phyloP scores from a whole-genome alignment of 208 protist species.

The Acanthamoeba quina region DNA sequence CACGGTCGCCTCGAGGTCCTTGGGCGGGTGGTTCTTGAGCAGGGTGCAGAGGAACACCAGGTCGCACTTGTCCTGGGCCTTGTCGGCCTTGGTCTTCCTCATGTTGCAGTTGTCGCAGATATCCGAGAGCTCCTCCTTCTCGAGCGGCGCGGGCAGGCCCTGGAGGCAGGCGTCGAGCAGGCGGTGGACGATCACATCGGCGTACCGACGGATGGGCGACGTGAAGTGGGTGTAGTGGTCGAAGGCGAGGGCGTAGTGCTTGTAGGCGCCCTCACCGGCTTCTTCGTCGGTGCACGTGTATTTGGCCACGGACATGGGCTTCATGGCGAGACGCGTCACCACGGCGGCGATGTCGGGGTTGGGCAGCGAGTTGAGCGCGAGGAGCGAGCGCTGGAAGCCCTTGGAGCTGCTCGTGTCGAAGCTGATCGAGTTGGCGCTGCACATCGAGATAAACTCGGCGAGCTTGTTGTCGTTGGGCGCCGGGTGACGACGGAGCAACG shows the following conservation, averaged over 20 bases:
- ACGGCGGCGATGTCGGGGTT: constrained; percentile 45
- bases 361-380: constrained; percentile 9
- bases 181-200: constrained; percentile 95
- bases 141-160: constrained; percentile 24
- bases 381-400: constrained; percentile 64
- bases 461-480: constrained; percentile 83
- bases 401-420: constrained; percentile 46
- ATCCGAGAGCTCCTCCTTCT: constrained; percentile 19
- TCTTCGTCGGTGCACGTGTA: constrained; percentile 86
- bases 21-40: constrained; percentile 67
- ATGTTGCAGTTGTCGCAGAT: constrained; percentile 71
- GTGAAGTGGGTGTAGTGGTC: constrained; percentile 97
- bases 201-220: constrained; percentile 95
- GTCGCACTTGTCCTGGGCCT: constrained; percentile 76
- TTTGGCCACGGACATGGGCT: constrained; percentile 87
- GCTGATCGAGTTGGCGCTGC: constrained; percentile 32
- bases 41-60: constrained; percentile 74
- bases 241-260: constrained; percentile 94
- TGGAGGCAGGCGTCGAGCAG: constrained; percentile 85
- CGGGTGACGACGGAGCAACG: constrained; percentile 93
- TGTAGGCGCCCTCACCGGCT: constrained; percentile 83
- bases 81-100: constrained; percentile 72
- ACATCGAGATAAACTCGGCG: constrained; percentile 70
- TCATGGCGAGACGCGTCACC: constrained; percentile 79
- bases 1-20: constrained; percentile 65